Evolutionary conservation across 192 early-diverging fungal species (phyloP), one percentile per base, ranked within the genome.

Genomic region (Irineochytrium annulatum): DNA sequence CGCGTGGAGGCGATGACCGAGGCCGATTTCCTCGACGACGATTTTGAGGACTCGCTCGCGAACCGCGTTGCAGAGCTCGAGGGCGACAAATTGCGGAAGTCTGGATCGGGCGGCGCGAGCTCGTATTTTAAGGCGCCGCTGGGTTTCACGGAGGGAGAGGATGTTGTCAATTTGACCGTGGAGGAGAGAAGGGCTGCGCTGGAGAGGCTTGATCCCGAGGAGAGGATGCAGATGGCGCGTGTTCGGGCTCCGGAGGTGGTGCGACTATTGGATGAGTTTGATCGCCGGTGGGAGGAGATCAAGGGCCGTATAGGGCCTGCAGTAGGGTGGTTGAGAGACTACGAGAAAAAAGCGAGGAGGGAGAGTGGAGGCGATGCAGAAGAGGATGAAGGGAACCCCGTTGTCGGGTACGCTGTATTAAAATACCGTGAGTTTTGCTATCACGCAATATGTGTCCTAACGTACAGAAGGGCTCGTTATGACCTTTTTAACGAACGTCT

Each of bases 401-500:
- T 49, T 49, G 13, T 6, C 24, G 24, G 6, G 5, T 5, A 49
- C 24, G 16, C 6, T 13, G 16, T 20, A 6, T 6, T 16, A n/a
- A 6, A 6, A 20, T 16, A 20, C 52, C 26, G 52, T 27, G n/a
- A 26, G 26, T 53, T 14, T 53, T 13, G n/a, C 28, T 32, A 30
- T 53, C 3, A 27, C 27, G 19, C 17, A 22, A 8, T 32, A 57
- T 43, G 44, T 41, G 28, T 63, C 19, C 5, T 39, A 11, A 17
- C 22, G 19, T 33, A 1, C 34, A 30, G 8, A 28, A 76, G 74
- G 60, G 3, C 48, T 75, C n/a, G 34, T 89, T 24, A 77, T 87
- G 66, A 83, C 84, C 58, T 95, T 94, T 60, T 69, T 95, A 58
- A 90, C 87, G 62, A 97, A 97, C 66, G 79, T 95, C 58, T 81